Percentiles rank a stretch among this genome's conserved stretches.
Evolutionary conservation across 148 eudicot species (phyloP).

Genomic region (Camellia japonica): DNA sequence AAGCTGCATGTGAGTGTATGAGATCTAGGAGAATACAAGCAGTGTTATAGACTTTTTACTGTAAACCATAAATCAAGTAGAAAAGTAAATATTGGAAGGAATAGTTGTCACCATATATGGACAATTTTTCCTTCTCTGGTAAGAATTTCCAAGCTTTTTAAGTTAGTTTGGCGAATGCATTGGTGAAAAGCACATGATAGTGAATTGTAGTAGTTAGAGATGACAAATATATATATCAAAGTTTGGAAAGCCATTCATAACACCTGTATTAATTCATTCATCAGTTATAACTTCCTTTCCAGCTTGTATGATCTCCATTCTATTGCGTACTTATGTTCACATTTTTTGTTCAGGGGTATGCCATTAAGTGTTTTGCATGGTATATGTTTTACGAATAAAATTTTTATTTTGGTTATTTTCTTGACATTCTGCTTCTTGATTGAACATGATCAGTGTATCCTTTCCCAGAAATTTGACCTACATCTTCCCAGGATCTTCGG

Average conservation of each 20-base stretch:
- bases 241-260: neutral
- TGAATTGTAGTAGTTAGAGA: neutral
- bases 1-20: neutral
- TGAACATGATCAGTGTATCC: neutral
- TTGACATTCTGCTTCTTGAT: neutral
- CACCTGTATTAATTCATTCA: neutral
- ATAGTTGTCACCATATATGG: neutral
- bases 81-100: neutral
- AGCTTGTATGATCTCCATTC: neutral
- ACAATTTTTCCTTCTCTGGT: neutral
- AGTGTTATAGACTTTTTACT: neutral
- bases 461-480: neutral
- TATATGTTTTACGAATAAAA: neutral
- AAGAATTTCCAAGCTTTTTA: neutral
- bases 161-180: neutral
- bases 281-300: conserved; percentile 3
- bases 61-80: neutral
- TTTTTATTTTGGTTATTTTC: conserved; percentile 4
- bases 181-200: neutral
- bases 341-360: neutral
- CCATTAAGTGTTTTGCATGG: neutral
- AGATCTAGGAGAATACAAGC: neutral
- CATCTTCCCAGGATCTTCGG: neutral
- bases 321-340: neutral
- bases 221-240: neutral